These are phyloP conservation scores for Nannochloropsis gaditana DNA, from an alignment of 108 stramenopile species.

Conservation along the genomic window DNA sequence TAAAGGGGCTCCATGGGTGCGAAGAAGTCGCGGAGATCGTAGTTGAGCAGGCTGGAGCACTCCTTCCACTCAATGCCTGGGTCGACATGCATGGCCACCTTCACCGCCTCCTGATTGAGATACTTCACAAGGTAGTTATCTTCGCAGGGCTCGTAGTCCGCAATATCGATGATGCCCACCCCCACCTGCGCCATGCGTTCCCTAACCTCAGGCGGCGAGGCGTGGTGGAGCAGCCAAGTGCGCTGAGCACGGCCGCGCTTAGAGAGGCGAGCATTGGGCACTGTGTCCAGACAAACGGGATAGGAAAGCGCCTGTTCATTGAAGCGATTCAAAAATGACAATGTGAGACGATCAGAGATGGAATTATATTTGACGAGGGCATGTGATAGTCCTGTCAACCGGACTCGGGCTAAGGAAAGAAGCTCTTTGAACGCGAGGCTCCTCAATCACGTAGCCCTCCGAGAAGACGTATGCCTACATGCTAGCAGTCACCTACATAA, in stretches of 20 bases:
- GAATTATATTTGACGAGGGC: too few relatives aligned
- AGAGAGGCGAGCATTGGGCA: background rate
- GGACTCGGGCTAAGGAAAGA: too few relatives aligned
- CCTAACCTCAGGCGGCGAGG: background rate
- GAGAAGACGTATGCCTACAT: too few relatives aligned
- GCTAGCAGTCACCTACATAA: slow-evolving; percentile 34
- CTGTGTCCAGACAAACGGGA: slow-evolving; percentile 56
- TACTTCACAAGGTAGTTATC: slow-evolving; percentile 46
- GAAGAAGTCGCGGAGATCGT: background rate
- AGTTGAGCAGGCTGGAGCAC: background rate
- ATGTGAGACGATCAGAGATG: too few relatives aligned
- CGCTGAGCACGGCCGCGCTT: background rate
- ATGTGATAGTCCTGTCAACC: too few relatives aligned
- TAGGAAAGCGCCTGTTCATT: slow-evolving; percentile 58
- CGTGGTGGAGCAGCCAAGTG: background rate
- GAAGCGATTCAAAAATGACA: too few relatives aligned
- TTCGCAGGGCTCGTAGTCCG: slow-evolving; percentile 54
- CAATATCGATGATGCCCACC: slow-evolving; percentile 6
- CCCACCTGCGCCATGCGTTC: background rate
- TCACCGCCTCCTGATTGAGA: slow-evolving; percentile 55
- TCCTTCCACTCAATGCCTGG: slow-evolving; percentile 46
- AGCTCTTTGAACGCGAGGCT: too few relatives aligned
- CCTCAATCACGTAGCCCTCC: too few relatives aligned
- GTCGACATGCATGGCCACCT: slow-evolving; percentile 57
- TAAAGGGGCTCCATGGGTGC: slow-evolving; percentile 19